Percentiles rank a stretch among this genome's conserved stretches.
phyloP scores from a whole-genome alignment of 768 basidiomycete species.

The Cystofilobasidium bisporidii region DNA sequence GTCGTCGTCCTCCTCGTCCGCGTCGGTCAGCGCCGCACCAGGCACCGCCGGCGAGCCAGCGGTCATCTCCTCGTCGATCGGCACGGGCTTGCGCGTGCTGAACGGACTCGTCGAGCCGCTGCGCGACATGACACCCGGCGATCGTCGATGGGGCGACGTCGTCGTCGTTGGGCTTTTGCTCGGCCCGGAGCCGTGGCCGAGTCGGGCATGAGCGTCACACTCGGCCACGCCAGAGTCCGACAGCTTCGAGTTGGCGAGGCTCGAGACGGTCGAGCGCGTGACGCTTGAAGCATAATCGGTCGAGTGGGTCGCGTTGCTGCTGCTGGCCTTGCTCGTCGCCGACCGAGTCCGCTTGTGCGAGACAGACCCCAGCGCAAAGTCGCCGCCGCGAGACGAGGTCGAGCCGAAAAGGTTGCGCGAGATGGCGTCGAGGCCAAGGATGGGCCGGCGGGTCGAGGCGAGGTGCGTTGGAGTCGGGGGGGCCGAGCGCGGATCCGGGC shows the following conservation, averaged over 20 bases:
- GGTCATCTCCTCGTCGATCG: conserved; percentile 43
- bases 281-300: conserved; percentile 29
- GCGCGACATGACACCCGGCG: conserved; percentile 46
- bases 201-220: not conserved
- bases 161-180: conserved; percentile 50
- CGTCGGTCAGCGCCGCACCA: conserved; percentile 33
- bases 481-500: conserved; percentile 51
- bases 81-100: conserved; percentile 49
- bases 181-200: not conserved
- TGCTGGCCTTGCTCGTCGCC: conserved; percentile 55
- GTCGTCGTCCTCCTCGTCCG: conserved; percentile 34
- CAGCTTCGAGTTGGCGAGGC: not conserved
- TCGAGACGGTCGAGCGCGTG: conserved; percentile 28
- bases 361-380: conserved; percentile 42
- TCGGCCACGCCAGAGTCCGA: not conserved
- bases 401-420: conserved; percentile 79
- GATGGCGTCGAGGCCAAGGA: conserved; percentile 80
- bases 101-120: conserved; percentile 59
- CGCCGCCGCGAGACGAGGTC: conserved; percentile 51
- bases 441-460: conserved; percentile 52
- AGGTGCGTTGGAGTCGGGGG: conserved; percentile 82
- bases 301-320: conserved; percentile 37
- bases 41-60: conserved; percentile 41
- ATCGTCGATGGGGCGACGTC: conserved; percentile 40
- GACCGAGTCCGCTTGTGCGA: conserved; percentile 62